Percentiles rank a stretch among this genome's conserved stretches.
Conservation (phyloP, 441 rosid genomes). For the Theobroma grandiflorum region DNA sequence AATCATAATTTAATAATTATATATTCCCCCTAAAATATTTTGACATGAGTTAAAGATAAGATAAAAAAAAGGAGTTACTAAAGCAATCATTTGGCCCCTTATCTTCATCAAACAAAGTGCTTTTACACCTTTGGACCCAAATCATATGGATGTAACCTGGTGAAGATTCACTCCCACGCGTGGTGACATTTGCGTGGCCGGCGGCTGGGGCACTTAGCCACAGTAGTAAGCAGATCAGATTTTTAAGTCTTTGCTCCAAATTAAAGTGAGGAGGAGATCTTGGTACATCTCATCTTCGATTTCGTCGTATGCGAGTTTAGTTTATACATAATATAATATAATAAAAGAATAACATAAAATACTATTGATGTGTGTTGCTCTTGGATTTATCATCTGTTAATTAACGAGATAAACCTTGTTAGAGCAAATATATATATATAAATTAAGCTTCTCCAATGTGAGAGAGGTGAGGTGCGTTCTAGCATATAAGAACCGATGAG, state of each 20-base stretch:
- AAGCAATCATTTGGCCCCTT: not conserved
- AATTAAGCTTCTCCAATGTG: not conserved
- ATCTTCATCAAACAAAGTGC: constrained; percentile 13
- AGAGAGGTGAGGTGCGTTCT: not conserved
- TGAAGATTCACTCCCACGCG: not conserved
- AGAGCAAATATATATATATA: not conserved
- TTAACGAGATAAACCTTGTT: not conserved
- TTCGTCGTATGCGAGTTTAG: too few species aligned
- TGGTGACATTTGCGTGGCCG: not conserved
- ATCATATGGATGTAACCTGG: constrained; percentile 8
- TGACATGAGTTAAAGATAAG: not conserved
- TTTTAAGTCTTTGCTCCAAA: too few species aligned
- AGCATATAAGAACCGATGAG: not conserved
- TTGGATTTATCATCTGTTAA: not conserved
- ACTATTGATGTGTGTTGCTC: not conserved
- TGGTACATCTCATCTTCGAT: too few species aligned
- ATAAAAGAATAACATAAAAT: too few species aligned
- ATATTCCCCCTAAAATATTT: not conserved
- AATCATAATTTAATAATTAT: not conserved
- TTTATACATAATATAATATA: too few species aligned
- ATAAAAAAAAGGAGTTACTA: not conserved
- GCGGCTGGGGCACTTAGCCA: not conserved
- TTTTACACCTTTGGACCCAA: not conserved
- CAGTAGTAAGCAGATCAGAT: too few species aligned
- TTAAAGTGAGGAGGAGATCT: too few species aligned